Evolutionary conservation across 2,329 filamentous ascomycete species (phyloP).

Genomic region (Aspergillus luchuensis): DNA sequence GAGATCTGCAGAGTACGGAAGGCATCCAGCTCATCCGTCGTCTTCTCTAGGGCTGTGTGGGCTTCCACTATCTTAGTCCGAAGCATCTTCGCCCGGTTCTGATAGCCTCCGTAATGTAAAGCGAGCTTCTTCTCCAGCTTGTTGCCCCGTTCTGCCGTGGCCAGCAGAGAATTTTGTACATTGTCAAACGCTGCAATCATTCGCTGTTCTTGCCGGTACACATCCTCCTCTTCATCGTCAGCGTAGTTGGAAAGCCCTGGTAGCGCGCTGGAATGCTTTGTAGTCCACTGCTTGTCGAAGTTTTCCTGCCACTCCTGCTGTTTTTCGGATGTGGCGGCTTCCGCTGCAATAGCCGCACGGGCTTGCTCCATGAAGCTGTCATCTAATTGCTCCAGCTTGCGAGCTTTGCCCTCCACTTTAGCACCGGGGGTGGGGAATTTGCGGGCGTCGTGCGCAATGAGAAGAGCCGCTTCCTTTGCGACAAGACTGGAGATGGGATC

Average conservation of each 20-base stretch:
- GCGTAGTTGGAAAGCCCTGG: slow-evolving; percentile 80
- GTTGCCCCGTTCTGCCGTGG: slow-evolving; percentile 75
- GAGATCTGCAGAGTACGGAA: slow-evolving; percentile 75
- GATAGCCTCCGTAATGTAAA: slow-evolving; percentile 85
- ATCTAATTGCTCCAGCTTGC: slow-evolving; percentile 64
- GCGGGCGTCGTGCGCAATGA: slow-evolving; percentile 80
- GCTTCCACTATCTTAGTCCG: slow-evolving; percentile 77
- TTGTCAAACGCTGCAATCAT: slow-evolving; percentile 73
- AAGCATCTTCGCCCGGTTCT: slow-evolving; percentile 78
- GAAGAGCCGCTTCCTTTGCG: slow-evolving; percentile 72
- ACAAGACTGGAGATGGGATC: slow-evolving; percentile 71
- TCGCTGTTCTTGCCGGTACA: slow-evolving; percentile 56
- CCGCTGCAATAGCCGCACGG: slow-evolving; percentile 72
- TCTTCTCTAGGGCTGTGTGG: slow-evolving; percentile 71
- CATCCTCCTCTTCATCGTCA: slow-evolving; percentile 73
- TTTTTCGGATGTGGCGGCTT: slow-evolving; percentile 58
- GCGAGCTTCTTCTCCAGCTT: slow-evolving; percentile 93
- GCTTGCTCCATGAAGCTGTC: slow-evolving; percentile 75
- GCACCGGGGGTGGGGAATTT: slow-evolving; percentile 71
- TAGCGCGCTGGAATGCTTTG: slow-evolving; percentile 55
- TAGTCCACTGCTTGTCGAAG: slow-evolving; percentile 56
- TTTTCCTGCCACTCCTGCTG: slow-evolving; percentile 50
- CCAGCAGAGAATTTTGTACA: slow-evolving; percentile 72
- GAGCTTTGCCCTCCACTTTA: slow-evolving; percentile 64
- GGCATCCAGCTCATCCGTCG: slow-evolving; percentile 68